A percentile compares a stretch with the other conserved stretches of the same genome.
Conservation (phyloP, 345 rosid species). For the Melastoma malabathricum region DNA sequence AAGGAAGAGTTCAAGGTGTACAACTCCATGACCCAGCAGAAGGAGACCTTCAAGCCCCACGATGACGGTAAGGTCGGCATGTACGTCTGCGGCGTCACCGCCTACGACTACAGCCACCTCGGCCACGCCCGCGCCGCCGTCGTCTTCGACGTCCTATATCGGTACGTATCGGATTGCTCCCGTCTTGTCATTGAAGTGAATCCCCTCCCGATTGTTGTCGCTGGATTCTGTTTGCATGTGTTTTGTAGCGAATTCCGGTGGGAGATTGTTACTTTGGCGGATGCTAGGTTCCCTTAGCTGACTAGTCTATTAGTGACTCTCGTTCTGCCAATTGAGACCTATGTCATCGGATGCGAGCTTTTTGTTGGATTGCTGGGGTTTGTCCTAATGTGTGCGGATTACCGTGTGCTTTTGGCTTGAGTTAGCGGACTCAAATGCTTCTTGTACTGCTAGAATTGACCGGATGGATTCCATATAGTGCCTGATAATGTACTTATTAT, state of each 20-base stretch:
- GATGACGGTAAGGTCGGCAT: constrained; percentile 50
- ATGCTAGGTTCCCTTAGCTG: no score
- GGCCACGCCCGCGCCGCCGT: constrained; percentile 92
- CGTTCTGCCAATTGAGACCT: no score
- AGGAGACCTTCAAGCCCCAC: constrained; percentile 40
- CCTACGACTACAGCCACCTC: constrained; percentile 80
- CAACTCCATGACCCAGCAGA: constrained; percentile 57
- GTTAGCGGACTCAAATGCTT: no score
- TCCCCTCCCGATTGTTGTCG: background rate
- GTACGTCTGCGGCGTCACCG: constrained; percentile 86
- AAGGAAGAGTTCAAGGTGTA: constrained; percentile 30
- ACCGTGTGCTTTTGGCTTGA: background rate
- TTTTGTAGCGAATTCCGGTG: no score
- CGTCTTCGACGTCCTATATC: constrained; percentile 63
- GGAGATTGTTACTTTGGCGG: no score
- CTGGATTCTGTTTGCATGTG: background rate
- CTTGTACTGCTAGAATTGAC: constrained; percentile 2
- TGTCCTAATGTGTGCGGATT: background rate
- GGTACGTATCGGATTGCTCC: constrained; percentile 17
- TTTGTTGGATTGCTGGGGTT: no score
- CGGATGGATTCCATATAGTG: background rate
- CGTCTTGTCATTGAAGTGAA: background rate
- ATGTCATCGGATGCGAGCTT: no score
- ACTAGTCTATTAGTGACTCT: no score
- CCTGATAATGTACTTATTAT: no score